These are phyloP conservation scores for Kwoniella sp. DNA, from an alignment of 768 basidiomycete species.

Conservation along the genomic window DNA sequence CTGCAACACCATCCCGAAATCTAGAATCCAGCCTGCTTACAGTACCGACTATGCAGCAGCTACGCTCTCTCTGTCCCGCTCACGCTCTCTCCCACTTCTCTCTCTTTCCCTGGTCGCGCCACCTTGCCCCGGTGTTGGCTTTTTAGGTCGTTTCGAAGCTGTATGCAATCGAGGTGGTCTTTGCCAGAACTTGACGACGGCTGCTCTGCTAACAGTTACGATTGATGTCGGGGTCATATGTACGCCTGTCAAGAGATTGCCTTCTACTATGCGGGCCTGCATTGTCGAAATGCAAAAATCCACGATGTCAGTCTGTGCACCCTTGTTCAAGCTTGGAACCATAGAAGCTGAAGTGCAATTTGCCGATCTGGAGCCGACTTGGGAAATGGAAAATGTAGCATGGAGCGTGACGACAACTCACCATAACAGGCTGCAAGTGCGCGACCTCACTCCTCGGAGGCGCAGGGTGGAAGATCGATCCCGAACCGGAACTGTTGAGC, in stretches of 20 bases:
- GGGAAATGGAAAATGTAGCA: background rate
- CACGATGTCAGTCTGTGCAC: too few relatives aligned
- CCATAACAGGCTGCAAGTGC: constrained; percentile 84
- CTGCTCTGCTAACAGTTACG: constrained; percentile 74
- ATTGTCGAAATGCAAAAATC: too few relatives aligned
- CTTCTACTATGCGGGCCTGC: constrained; percentile 80
- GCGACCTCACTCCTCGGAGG: constrained; percentile 89
- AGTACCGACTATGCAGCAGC: constrained; percentile 5
- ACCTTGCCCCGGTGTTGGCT: background rate
- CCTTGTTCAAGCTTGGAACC: too few relatives aligned
- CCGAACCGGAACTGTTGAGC: constrained; percentile 59
- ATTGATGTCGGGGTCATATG: constrained; percentile 75
- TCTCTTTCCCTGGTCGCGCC: background rate
- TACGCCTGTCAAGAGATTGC: constrained; percentile 74
- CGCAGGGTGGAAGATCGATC: constrained; percentile 70
- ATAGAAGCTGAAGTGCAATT: too few relatives aligned
- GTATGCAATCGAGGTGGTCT: constrained; percentile 33
- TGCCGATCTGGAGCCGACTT: too few relatives aligned
- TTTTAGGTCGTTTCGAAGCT: background rate
- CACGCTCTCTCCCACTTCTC: constrained; percentile 1
- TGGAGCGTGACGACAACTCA: constrained; percentile 59
- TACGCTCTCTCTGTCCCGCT: background rate
- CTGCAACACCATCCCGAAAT: too few relatives aligned
- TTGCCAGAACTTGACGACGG: constrained; percentile 77
- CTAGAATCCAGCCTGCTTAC: too few relatives aligned